Evolutionary conservation across 2,329 filamentous ascomycete species (phyloP), one percentile per base, ranked within the genome.

Genomic region (Nakataea oryzae): DNA sequence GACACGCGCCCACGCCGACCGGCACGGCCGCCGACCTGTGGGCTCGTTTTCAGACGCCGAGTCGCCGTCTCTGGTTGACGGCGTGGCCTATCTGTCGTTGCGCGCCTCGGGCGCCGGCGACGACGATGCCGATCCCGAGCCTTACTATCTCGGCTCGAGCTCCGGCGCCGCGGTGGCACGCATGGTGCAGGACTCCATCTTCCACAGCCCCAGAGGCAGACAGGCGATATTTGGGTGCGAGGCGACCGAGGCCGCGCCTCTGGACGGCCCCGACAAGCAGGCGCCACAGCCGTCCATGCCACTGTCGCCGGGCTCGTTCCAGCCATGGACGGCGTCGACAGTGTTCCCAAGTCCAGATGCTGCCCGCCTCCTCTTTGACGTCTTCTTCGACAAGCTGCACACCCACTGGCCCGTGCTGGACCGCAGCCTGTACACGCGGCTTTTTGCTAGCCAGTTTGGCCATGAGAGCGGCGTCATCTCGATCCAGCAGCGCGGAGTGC

Each of bases 301-400:
- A 5, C 9, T 24, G 7, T 27, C 32, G 11, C 41, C 58, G 26
- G 47, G 32, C 30, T 26, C 14, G 11, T 9, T 54, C 12, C n/a
- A 17, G 32, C 27, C 47, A 56, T 12, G 28, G 54, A 32, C 30
- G 29, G 27, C 57, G 7, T 14, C 58, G 28, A 3, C 66, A 66
- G 6, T 17, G 11, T 69, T 70, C 5, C 68, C 68, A 0, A 58
- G 24, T 12, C 61, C 30, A 1, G 54, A 62, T 0, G 62, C 68
- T n/a, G 67, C 69, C 0, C 59, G 56, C 34, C 61, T 66, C 28
- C 62, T 70, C 6, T 70, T 70, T 9, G 63, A 65, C 0, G 67
- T 68, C 3, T 70, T 70, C 26, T 70, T 70, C 3, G 66, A 69
- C n/a, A 63, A 67, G 3, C 61, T 70, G 27, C 68, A 70, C 14